Conservation (phyloP, 2,329 filamentous ascomycete species). For the Ophiocordyceps sinensis region DNA sequence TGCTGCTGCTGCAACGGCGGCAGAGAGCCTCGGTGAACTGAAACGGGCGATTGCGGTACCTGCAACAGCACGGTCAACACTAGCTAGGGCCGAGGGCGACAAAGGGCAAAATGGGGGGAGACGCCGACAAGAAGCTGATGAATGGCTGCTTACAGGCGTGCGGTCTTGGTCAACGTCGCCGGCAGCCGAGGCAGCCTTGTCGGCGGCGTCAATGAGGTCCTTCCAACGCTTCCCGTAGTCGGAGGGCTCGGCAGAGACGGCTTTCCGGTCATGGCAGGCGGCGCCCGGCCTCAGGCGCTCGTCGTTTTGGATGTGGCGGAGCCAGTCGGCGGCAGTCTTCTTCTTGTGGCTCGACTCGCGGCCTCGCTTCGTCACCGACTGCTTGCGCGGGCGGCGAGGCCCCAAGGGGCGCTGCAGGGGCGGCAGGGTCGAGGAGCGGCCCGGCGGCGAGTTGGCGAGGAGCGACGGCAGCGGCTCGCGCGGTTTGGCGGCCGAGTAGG, state of each 20-base stretch:
- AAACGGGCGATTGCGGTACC: conserved; percentile 52
- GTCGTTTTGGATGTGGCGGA: conserved; percentile 42
- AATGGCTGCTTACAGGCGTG: conserved; percentile 54
- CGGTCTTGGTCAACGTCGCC: conserved; percentile 85
- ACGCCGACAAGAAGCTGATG: neutral
- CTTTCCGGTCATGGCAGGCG: conserved; percentile 65
- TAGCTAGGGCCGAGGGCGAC: neutral
- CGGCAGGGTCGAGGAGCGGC: conserved; percentile 75
- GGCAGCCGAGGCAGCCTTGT: conserved; percentile 61
- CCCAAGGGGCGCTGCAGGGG: conserved; percentile 65
- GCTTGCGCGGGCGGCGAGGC: conserved; percentile 62
- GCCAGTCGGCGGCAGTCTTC: conserved; percentile 56
- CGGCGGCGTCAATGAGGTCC: conserved; percentile 82
- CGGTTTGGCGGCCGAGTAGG: conserved; percentile 47
- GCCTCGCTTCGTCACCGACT: conserved; percentile 69
- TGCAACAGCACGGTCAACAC: conserved; percentile 13
- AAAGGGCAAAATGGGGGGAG: neutral
- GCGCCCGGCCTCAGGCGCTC: conserved; percentile 50
- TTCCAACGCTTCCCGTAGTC: conserved; percentile 89
- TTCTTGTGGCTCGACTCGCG: conserved; percentile 68
- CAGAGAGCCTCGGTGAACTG: conserved; percentile 45
- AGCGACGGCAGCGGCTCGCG: conserved; percentile 74
- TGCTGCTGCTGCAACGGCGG: conserved; percentile 47
- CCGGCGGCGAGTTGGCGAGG: conserved; percentile 66
- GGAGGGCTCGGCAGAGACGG: conserved; percentile 72